Conservation (phyloP, 2,329 filamentous ascomycete species). For the Fusarium sp. region DNA sequence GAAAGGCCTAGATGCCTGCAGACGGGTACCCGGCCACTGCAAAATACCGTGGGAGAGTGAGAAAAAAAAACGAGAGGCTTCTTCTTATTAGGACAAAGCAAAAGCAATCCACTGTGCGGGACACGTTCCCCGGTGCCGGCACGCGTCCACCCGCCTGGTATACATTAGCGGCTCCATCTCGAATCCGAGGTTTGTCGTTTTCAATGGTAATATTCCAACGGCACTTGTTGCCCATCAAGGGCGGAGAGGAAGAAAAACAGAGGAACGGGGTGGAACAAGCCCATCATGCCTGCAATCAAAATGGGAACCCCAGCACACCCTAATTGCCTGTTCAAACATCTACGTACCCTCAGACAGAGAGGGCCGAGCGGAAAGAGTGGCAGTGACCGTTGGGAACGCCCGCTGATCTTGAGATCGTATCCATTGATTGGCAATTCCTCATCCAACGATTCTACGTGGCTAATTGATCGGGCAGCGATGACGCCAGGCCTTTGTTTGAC, state of each 20-base stretch:
- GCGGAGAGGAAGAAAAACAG: not conserved
- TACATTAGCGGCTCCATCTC: constrained; percentile 31
- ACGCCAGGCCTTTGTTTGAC: constrained; percentile 22
- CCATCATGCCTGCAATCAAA: not conserved
- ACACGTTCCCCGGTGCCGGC: constrained; percentile 35
- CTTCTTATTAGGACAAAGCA: constrained; percentile 12
- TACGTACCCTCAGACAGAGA: not conserved
- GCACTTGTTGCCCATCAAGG: constrained; percentile 2
- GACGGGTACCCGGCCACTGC: constrained; percentile 22
- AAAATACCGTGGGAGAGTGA: constrained; percentile 16
- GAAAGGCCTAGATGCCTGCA: constrained; percentile 26
- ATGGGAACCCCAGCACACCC: not conserved
- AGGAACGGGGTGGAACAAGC: constrained; percentile 6
- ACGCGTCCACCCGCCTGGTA: constrained; percentile 22
- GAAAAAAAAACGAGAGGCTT: constrained; percentile 8
- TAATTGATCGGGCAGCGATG: constrained; percentile 32
- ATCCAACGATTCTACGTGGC: constrained; percentile 4
- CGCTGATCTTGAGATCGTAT: constrained; percentile 14
- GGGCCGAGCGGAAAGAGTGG: constrained; percentile 10
- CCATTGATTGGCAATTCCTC: constrained; percentile 22
- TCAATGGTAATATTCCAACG: not conserved
- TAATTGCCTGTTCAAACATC: not conserved
- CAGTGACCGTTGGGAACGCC: constrained; percentile 30
- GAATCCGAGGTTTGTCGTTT: constrained; percentile 13
- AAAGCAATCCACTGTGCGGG: constrained; percentile 25